phyloP scores from a whole-genome alignment of 495 filamentous ascomycete species.

The Penicillium paxilli region DNA sequence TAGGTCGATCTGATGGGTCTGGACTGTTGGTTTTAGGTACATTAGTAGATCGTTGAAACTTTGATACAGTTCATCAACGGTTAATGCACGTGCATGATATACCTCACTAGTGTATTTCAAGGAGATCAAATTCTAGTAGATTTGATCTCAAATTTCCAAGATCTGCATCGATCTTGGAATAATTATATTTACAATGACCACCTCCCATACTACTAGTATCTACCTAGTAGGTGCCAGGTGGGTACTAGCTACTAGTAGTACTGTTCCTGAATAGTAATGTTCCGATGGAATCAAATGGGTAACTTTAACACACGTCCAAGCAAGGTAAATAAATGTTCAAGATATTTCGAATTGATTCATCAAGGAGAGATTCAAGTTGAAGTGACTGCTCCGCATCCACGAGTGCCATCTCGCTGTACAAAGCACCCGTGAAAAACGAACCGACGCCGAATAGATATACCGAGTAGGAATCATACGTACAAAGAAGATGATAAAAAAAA shows the following conservation, averaged over 20 bases:
- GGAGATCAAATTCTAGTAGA: background rate
- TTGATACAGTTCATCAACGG: too few species aligned
- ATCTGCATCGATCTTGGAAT: too few species aligned
- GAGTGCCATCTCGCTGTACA: slow-evolving; percentile 30
- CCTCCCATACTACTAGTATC: background rate
- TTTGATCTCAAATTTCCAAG: background rate
- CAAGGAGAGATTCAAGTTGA: slow-evolving; percentile 1
- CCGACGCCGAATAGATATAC: slow-evolving; percentile 17
- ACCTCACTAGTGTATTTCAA: too few species aligned
- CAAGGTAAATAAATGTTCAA: background rate
- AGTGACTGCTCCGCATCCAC: slow-evolving; percentile 11
- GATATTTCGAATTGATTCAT: background rate
- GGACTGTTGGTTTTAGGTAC: background rate
- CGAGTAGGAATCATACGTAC: slow-evolving; percentile 24
- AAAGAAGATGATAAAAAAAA: slow-evolving; percentile 15
- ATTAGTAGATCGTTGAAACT: background rate
- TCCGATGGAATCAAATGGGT: too few species aligned
- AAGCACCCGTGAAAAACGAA: slow-evolving; percentile 11
- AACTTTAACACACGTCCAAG: too few species aligned
- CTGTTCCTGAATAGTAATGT: too few species aligned
- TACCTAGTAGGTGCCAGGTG: too few species aligned
- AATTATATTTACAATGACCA: too few species aligned
- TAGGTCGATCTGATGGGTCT: background rate
- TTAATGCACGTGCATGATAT: too few species aligned
- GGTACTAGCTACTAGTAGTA: too few species aligned